Conservation (phyloP, 371 early-diverging fungal genomes). For the Zychaea mexicana region DNA sequence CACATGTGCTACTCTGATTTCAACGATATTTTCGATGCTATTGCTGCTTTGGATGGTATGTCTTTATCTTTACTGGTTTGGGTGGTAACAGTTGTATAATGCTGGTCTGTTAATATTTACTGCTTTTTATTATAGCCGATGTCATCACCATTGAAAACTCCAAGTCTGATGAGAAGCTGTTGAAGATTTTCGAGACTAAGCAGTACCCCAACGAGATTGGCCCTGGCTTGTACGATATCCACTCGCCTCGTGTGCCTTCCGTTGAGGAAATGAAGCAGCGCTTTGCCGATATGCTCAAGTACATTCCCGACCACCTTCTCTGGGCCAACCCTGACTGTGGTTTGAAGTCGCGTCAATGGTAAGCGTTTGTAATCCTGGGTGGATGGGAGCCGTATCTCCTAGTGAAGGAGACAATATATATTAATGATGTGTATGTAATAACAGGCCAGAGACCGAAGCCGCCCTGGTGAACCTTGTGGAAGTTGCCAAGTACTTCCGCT, state of each 20-base stretch:
- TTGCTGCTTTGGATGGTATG: conserved; percentile 77
- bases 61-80: background rate
- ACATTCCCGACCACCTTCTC: conserved; percentile 71
- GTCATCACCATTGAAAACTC: conserved; percentile 97
- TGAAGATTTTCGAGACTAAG: conserved; percentile 81
- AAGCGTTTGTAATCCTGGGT: conserved; percentile 55
- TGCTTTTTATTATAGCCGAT: conserved; percentile 62
- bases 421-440: background rate
- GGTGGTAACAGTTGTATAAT: background rate
- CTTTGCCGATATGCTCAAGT: conserved; percentile 76
- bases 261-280: conserved; percentile 87
- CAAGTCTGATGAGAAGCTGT: conserved; percentile 93
- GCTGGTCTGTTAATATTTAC: background rate
- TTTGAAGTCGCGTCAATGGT: conserved; percentile 94
- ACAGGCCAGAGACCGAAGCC: conserved; percentile 83
- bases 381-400: conserved; percentile 14
- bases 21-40: conserved; percentile 95
- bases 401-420: background rate
- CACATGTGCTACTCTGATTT: conserved; percentile 98
- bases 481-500: conserved; percentile 76
- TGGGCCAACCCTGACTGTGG: conserved; percentile 99
- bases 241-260: conserved; percentile 94
- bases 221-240: conserved; percentile 97
- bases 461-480: conserved; percentile 85
- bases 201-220: conserved; percentile 92